Evolutionary conservation across 2,329 filamentous ascomycete genomes (phyloP).

Genomic region (Apiospora hydei): DNA sequence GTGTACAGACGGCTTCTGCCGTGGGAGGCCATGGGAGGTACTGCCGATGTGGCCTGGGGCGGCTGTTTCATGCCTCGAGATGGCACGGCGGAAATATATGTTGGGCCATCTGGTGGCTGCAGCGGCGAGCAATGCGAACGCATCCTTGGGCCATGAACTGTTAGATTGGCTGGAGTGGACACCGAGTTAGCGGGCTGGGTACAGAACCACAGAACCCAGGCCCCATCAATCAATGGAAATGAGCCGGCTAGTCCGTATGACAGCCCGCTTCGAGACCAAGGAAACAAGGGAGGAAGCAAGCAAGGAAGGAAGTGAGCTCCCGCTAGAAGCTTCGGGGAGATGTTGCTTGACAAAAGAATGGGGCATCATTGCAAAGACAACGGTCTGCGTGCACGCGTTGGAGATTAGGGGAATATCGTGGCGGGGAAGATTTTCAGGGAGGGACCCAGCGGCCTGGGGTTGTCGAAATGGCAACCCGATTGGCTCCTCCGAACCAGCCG

Average conservation of each 20-base stretch:
- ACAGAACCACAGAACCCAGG: not conserved
- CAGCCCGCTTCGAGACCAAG: not conserved
- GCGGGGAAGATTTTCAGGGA: conserved; percentile 8
- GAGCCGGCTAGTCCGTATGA: conserved; percentile 4
- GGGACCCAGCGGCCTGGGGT: conserved; percentile 9
- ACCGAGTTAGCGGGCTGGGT: not conserved
- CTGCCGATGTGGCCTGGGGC: not conserved
- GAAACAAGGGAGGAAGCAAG: too few species aligned
- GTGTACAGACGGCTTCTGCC: not conserved
- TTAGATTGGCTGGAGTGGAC: conserved; percentile 5
- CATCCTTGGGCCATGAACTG: not conserved
- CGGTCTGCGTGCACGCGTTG: not conserved
- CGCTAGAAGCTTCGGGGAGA: not conserved
- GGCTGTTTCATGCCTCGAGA: conserved; percentile 20
- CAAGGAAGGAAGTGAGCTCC: not conserved
- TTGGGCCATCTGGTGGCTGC: conserved; percentile 1
- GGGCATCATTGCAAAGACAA: not conserved
- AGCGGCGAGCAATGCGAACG: not conserved
- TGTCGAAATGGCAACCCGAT: not conserved
- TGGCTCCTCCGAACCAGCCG: not conserved
- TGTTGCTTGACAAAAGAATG: not conserved
- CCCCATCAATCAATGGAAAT: conserved; percentile 2
- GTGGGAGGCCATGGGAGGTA: not conserved
- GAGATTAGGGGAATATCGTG: conserved; percentile 7
- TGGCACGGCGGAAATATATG: not conserved